These are phyloP conservation scores for Leccinum aurantiacum DNA, from an alignment of 768 basidiomycete genomes.

Conservation along the genomic window DNA sequence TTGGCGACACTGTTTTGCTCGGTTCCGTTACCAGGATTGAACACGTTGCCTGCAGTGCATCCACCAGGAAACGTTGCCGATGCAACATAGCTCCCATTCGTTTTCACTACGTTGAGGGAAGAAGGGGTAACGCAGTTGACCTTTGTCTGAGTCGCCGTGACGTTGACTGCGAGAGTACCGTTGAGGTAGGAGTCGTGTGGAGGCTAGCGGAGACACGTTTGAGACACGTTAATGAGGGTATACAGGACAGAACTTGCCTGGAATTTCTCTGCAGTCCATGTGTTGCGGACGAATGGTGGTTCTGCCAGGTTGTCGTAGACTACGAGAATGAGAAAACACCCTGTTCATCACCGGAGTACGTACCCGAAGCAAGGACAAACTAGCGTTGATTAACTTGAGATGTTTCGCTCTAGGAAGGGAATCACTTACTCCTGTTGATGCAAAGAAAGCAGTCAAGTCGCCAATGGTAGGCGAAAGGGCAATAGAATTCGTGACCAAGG, in stretches of 20 bases:
- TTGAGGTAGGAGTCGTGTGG: conserved; percentile 46
- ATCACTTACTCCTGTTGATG: conserved; percentile 54
- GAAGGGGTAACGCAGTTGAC: conserved; percentile 48
- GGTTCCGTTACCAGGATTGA: conserved; percentile 38
- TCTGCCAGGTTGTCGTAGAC: conserved; percentile 45
- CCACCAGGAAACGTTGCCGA: conserved; percentile 47
- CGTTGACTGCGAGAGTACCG: conserved; percentile 51
- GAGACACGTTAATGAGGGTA: neutral
- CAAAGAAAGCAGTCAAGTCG: conserved; percentile 52
- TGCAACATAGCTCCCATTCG: conserved; percentile 36
- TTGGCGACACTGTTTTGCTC: conserved; percentile 53
- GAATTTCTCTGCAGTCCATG: conserved; percentile 59
- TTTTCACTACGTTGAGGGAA: conserved; percentile 25
- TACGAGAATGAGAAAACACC: conserved; percentile 6
- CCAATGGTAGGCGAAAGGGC: conserved; percentile 46
- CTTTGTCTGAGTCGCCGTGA: conserved; percentile 45
- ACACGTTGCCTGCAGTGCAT: conserved; percentile 41
- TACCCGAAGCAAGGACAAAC: conserved; percentile 33
- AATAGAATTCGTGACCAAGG: conserved; percentile 43
- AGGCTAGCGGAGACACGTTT: conserved; percentile 34
- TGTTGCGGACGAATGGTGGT: conserved; percentile 53
- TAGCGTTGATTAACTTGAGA: conserved; percentile 28
- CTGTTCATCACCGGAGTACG: neutral
- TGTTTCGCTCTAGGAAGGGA: neutral
- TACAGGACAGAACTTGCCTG: conserved; percentile 31